These are phyloP conservation scores for Fagopyrum homotropicum DNA, from an alignment of 148 eudicot species.

Conservation along the genomic window DNA sequence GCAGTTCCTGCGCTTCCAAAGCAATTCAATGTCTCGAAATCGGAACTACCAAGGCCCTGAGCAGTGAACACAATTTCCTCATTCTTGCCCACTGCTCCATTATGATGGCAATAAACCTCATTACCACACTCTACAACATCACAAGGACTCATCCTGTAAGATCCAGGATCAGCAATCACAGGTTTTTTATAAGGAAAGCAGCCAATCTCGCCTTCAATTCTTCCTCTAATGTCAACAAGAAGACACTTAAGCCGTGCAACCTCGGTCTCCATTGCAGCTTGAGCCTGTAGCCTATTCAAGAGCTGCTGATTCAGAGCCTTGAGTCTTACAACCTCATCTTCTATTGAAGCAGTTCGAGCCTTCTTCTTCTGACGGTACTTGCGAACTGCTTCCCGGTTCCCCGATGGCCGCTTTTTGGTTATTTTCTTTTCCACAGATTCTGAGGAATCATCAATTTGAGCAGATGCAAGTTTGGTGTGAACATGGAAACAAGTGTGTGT, in stretches of 20 bases:
- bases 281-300: slow-evolving; percentile 43
- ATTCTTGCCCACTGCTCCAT: not conserved
- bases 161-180: slow-evolving; percentile 3
- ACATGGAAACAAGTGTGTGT: slow-evolving; percentile 2
- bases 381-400: slow-evolving; percentile 55
- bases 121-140: not conserved
- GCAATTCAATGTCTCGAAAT: slow-evolving; percentile 5
- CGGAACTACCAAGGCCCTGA: not conserved
- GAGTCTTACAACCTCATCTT: slow-evolving; percentile 47
- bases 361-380: slow-evolving; percentile 62
- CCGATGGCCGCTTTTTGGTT: slow-evolving; percentile 28
- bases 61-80: not conserved
- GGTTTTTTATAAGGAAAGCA: slow-evolving; percentile 55
- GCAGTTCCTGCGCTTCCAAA: not conserved
- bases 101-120: not conserved
- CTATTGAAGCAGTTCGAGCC: slow-evolving; percentile 51
- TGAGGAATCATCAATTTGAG: not conserved
- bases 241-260: slow-evolving; percentile 29
- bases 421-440: slow-evolving; percentile 4
- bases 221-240: slow-evolving; percentile 57
- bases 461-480: not conserved
- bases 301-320: slow-evolving; percentile 52
- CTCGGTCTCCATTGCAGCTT: slow-evolving; percentile 36
- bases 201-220: slow-evolving; percentile 58
- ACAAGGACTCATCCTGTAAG: not conserved